Evolutionary conservation across 106 monocot species (phyloP), one percentile per base, ranked within the genome.

Genomic region (Dioscorea zingiberensis): DNA sequence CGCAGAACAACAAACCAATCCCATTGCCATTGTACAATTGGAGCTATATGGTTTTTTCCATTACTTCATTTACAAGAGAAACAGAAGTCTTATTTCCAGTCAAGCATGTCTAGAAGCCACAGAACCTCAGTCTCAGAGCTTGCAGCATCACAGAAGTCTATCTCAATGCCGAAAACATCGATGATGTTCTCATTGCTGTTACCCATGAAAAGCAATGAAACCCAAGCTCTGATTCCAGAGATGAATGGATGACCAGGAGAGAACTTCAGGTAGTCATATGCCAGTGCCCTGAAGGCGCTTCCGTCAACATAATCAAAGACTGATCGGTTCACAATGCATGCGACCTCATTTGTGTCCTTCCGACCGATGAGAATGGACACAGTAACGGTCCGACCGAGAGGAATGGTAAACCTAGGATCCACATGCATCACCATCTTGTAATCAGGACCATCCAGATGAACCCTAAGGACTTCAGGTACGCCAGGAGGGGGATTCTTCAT

Each of bases 111-210:
- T 26, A 93, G 59, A 28, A 93, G 85, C 85, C 88, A 81, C 53
- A 93, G 55, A 18, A 93, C 77, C 69, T 88, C 93, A 1, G 63
- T 62, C 64, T 85, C 81, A 0, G 82, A 77, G 48, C 47, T 69
- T 0, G 88, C 83, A 2, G 80, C 90, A 55, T 95, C 94, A 38
- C 84, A 80, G 51, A 95, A 95, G 64, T 87, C 87, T 45, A 90
- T 76, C 80, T 90, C 87, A 21, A 95, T 76, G 14, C 83, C n/a
- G 67, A 95, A 95, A n/a, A 90, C 90, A 68, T 95, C 78, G 10
- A 69, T 29, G 29, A 62, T 64, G 16, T 51, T 71, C 11, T 77
- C 74, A 4, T 69, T 53, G 11, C 55, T 60, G 8, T 64, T 76
- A 0, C 59, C 47, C 49, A 77, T 63, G 72, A 93, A 88, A 1